Evolutionary conservation across 345 rosid genomes (phyloP).

Genomic region (Bruguiera gymnorhiza): DNA sequence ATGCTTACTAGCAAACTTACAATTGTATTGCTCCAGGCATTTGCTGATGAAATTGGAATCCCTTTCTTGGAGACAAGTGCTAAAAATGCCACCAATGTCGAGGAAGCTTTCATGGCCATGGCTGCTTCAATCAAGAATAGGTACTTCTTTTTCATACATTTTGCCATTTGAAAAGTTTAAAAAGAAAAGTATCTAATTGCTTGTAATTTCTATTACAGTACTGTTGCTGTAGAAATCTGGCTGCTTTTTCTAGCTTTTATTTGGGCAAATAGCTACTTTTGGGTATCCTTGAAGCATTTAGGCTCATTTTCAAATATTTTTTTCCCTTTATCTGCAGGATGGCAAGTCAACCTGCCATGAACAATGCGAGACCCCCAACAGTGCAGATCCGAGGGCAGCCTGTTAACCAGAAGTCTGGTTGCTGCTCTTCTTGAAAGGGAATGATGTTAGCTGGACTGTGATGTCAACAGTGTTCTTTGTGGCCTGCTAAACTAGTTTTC

Average conservation of each 20-base stretch:
- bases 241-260: no score
- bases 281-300: background rate
- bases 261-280: no score
- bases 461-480: slow-evolving; percentile 25
- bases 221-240: background rate
- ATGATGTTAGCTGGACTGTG: slow-evolving; percentile 7
- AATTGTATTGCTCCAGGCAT: slow-evolving; percentile 35
- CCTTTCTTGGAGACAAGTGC: slow-evolving; percentile 86
- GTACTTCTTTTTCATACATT: slow-evolving; percentile 15
- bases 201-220: background rate
- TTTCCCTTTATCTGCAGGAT: slow-evolving; percentile 35
- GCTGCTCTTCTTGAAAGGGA: slow-evolving; percentile 56
- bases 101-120: slow-evolving; percentile 82
- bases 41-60: slow-evolving; percentile 74
- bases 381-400: slow-evolving; percentile 77
- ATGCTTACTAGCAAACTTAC: no score
- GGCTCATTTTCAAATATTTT: background rate
- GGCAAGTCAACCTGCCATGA: slow-evolving; percentile 76
- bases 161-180: background rate
- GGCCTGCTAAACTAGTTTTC: slow-evolving; percentile 46
- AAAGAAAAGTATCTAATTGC: background rate
- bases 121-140: slow-evolving; percentile 71
- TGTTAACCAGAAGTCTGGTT: slow-evolving; percentile 57
- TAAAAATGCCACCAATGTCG: slow-evolving; percentile 68
- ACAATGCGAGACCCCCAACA: slow-evolving; percentile 59